Percentiles rank a stretch among this genome's conserved stretches.
Conservation (phyloP, 1,139 yeast species). For the Taphrina sp. region DNA sequence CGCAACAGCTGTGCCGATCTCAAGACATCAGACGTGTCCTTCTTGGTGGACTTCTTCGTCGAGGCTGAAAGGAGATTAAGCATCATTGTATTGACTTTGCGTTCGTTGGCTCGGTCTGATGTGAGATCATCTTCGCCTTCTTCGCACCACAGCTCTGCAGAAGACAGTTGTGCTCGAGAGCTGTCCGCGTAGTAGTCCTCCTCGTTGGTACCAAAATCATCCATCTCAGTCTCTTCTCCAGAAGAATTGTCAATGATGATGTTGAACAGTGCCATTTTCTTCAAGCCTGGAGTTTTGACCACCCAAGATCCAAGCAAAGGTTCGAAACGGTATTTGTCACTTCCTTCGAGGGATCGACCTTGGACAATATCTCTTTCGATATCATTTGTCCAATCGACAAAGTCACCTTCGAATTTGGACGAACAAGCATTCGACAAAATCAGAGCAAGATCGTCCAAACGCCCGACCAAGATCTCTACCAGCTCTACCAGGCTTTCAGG, state of each 20-base stretch:
- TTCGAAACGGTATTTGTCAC: slow-evolving; percentile 20
- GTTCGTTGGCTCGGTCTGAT: no score
- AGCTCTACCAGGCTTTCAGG: slow-evolving; percentile 5
- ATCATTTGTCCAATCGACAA: slow-evolving; percentile 17
- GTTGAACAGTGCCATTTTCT: not conserved
- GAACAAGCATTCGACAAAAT: slow-evolving; percentile 9
- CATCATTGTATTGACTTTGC: not conserved
- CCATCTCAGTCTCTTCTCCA: not conserved
- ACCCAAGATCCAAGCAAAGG: slow-evolving; percentile 30
- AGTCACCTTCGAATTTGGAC: slow-evolving; percentile 9
- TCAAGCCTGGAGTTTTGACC: slow-evolving; percentile 26
- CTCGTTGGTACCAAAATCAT: slow-evolving; percentile 3
- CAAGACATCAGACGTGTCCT: no score
- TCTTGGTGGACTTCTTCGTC: not conserved
- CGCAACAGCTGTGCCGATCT: no score
- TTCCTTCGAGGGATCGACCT: slow-evolving; percentile 3
- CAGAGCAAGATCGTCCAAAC: slow-evolving; percentile 9
- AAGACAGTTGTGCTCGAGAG: slow-evolving; percentile 10
- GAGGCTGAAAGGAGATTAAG: not conserved
- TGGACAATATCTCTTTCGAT: slow-evolving; percentile 15
- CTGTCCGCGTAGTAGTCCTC: slow-evolving; percentile 19
- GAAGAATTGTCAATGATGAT: not conserved
- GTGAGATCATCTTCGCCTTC: slow-evolving; percentile 29
- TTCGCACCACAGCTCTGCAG: slow-evolving; percentile 4
- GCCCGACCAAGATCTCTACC: slow-evolving; percentile 15